Evolutionary conservation across 1,284 basidiomycete species (phyloP).

Genomic region (Anthracocystis panici-leucophaei): DNA sequence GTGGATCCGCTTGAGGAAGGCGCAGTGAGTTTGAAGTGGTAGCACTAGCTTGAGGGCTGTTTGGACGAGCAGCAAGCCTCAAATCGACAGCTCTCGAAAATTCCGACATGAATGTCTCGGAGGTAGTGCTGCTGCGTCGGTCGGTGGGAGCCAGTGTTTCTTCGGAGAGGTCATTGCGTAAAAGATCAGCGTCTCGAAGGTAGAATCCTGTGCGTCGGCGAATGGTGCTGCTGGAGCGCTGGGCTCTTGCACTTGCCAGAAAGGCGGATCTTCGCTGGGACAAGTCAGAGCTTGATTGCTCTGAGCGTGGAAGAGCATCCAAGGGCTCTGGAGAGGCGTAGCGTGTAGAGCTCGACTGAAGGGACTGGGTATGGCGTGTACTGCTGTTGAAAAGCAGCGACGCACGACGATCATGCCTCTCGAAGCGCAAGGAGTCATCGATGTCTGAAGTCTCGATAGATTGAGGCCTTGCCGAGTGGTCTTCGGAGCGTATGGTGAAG

Average conservation of each 20-base stretch:
- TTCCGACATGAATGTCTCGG: constrained; percentile 33
- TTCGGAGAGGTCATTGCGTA: constrained; percentile 3
- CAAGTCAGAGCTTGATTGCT: not conserved
- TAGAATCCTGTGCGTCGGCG: constrained; percentile 37
- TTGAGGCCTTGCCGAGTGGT: no score
- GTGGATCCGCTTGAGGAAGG: not conserved
- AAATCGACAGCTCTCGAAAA: constrained; percentile 34
- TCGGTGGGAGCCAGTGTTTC: not conserved
- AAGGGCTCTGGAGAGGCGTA: constrained; percentile 24
- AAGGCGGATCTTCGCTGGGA: constrained; percentile 9
- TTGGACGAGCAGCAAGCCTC: constrained; percentile 17
- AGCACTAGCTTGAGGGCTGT: constrained; percentile 3
- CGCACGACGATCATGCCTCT: constrained; percentile 13
- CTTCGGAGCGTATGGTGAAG: not conserved
- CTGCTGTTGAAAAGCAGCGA: constrained; percentile 44
- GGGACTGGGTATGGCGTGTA: constrained; percentile 11
- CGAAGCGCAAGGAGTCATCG: not conserved
- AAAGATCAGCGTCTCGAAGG: constrained; percentile 15
- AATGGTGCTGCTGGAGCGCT: constrained; percentile 15
- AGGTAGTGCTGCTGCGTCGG: constrained; percentile 7
- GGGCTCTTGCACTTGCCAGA: constrained; percentile 10
- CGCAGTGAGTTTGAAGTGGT: not conserved
- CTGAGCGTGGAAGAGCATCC: not conserved
- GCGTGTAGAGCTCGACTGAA: not conserved
- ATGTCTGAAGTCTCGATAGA: not conserved